Base-by-base conservation (phyloP, 768 basidiomycete genomes). In the Hypsizygus marmoreus region DNA sequence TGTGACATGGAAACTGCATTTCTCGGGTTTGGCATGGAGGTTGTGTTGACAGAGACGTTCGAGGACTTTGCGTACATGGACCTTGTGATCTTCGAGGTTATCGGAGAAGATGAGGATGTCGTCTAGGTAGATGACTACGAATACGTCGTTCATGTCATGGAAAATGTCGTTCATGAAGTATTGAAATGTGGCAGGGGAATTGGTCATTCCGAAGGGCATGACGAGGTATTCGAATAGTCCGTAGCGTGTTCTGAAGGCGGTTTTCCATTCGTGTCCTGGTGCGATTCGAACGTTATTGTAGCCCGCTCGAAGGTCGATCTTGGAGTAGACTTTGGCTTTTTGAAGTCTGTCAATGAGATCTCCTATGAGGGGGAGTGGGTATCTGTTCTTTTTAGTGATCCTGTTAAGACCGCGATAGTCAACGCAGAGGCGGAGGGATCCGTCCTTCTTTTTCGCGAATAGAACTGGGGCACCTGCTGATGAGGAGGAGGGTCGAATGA, bases 181-280 rank as follows among this genome's bases (percentile, higher is more conserved):
- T n/a, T n/a, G n/a, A n/a, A n/a, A n/a, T n/a, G n/a, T n/a, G n/a
- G n/a, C n/a, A n/a, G n/a, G n/a, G n/a, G n/a, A n/a, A n/a, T n/a
- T n/a, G n/a, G n/a, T n/a, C n/a, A n/a, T n/a, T n/a, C 45, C 67
- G 31, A 68, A 66, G 7, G 66, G 65, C 56, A 73, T 68, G 13
- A 76, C 67, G 2, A 60, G 51, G 39, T 54, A 69, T 57, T 76
- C 62, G 43, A 67, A 75, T 4, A 54, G 56, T 0, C 73, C 61
- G 26, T 64, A 64, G 14, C 53, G 52, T 9, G 67, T 71, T 2
- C 54, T 20, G 56, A 75, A 75, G 0, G 65, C 71, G 1, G 72
- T 74, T 47, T 75, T 76, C 65, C 64, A 68, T 56, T 74, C 60
- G 35, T 74, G 57, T 1, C 69, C 69, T 11, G 62, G 55, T 4